These are phyloP conservation scores for Blumeria hordei DNA, from an alignment of 2,329 filamentous ascomycete genomes.

Conservation along the genomic window DNA sequence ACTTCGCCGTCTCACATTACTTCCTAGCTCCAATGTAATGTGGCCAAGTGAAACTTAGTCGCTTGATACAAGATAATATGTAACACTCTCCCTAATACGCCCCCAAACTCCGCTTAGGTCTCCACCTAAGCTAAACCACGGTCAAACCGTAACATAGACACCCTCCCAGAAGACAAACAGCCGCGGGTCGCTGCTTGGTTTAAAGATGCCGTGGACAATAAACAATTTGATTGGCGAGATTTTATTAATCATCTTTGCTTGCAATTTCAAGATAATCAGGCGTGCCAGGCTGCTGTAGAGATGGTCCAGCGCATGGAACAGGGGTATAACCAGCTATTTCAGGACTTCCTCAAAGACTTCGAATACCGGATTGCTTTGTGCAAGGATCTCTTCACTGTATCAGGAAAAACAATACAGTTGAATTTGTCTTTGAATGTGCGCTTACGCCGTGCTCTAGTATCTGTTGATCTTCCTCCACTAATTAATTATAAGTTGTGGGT, in stretches of 20 bases:
- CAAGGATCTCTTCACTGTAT: not conserved
- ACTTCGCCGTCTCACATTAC: no score
- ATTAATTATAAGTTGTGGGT: not conserved
- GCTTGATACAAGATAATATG: no score
- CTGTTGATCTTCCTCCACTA: not conserved
- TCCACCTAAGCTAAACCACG: no score
- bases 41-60: no score
- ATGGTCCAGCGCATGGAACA: not conserved
- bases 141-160: no score
- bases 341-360: not conserved
- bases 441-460: not conserved
- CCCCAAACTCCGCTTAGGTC: no score
- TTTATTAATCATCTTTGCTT: not conserved
- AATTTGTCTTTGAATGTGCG: not conserved
- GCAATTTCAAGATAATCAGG: not conserved
- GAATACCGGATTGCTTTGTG: not conserved
- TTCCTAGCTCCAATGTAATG: no score
- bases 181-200: not conserved
- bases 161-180: not conserved
- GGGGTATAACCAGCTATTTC: not conserved
- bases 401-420: not conserved
- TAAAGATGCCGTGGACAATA: not conserved
- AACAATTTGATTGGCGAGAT: not conserved
- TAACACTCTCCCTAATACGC: no score
- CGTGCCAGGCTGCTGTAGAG: not conserved